Percentiles rank a stretch among this genome's conserved stretches.
These are phyloP conservation scores for Arabis alpina DNA, from an alignment of 345 rosid genomes.

Conservation along the genomic window DNA sequence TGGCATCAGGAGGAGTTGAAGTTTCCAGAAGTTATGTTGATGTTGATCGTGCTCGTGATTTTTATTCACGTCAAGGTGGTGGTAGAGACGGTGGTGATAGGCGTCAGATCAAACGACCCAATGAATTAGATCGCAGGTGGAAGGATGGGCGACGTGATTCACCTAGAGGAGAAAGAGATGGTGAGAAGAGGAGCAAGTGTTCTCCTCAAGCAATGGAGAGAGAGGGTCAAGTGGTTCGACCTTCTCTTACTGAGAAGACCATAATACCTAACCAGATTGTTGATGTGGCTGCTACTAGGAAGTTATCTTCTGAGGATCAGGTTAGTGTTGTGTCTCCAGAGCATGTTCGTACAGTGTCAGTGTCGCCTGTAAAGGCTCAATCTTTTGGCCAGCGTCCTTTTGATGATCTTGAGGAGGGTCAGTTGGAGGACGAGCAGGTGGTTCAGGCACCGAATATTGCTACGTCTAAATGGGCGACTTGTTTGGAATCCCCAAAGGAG, in stretches of 20 bases:
- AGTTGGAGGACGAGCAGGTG: slow-evolving; percentile 43
- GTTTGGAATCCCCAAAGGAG: slow-evolving; percentile 48
- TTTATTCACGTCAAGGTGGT: slow-evolving; percentile 39
- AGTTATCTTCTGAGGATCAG: slow-evolving; percentile 54
- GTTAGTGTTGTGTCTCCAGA: slow-evolving; percentile 39
- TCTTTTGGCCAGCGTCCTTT: slow-evolving; percentile 29
- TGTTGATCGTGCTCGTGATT: slow-evolving; percentile 40
- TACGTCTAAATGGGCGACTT: slow-evolving; percentile 76
- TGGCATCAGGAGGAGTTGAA: slow-evolving; percentile 78
- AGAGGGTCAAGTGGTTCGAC: slow-evolving; percentile 43
- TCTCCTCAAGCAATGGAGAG: slow-evolving; percentile 52
- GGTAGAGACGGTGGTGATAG: slow-evolving; percentile 36
- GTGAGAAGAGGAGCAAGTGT: slow-evolving; percentile 67
- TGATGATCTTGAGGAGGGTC: slow-evolving; percentile 81
- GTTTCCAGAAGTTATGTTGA: slow-evolving; percentile 52
- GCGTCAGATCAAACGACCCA: slow-evolving; percentile 35
- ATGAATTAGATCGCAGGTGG: slow-evolving; percentile 29
- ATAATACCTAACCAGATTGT: slow-evolving; percentile 26
- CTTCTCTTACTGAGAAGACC: slow-evolving; percentile 20
- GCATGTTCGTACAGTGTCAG: neutral
- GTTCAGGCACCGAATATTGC: slow-evolving; percentile 55
- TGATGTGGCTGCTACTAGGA: slow-evolving; percentile 29
- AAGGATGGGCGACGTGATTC: slow-evolving; percentile 30
- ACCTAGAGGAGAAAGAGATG: slow-evolving; percentile 30
- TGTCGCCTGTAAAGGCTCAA: neutral